Evolutionary conservation across 2,329 filamentous ascomycete genomes (phyloP), one percentile per base, ranked within the genome.

Genomic region (Alternaria consortialis): DNA sequence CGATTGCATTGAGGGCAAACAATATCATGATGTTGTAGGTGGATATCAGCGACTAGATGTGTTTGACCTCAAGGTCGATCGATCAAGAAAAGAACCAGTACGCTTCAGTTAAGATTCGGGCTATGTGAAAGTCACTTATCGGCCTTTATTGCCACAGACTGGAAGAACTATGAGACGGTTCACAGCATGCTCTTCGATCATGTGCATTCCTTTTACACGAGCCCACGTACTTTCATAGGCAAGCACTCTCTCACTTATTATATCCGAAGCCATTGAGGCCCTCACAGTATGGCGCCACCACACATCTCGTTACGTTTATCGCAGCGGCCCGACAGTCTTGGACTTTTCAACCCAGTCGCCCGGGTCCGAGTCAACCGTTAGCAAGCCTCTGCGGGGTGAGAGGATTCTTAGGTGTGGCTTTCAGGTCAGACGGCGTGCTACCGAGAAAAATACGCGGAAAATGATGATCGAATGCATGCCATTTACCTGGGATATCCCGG

Each of bases 1-100:
- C 0, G 77, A 81, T 4, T 85, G 83, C 39, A 74, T 87, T 0
- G 85, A 87, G 63, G 82, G 82, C 0, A 87, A 87, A 64, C 85
- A 87, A 68, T 87, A 84, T 61, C 85, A 86, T 60, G 85, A 87
- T 70, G 79, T 86, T 2, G 83, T 84, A 1, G 85, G 85, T 0
- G 84, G 84, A 0, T 87, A 87, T 71, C 85, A 87, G 69, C 74
- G 85, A 2, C 69, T 84, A 3, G 84, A 87, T 68, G 76, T 87
- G 1, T 87, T 87, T 64, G 77, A 85, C 31, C 53, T 87, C 8
- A 82, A 79, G 32, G 82, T 87, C 0, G 76, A 85, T 61, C 73
- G 83, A 7, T 64, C 58, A 1, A 62, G 65, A 34, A 64, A 52
- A 43, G 51, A 64, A 12, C 65, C 63, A 4, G 63, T 66, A 8